These are phyloP conservation scores for Aciculoconidium aculeatum DNA, from an alignment of 805 yeast species.

Conservation along the genomic window DNA sequence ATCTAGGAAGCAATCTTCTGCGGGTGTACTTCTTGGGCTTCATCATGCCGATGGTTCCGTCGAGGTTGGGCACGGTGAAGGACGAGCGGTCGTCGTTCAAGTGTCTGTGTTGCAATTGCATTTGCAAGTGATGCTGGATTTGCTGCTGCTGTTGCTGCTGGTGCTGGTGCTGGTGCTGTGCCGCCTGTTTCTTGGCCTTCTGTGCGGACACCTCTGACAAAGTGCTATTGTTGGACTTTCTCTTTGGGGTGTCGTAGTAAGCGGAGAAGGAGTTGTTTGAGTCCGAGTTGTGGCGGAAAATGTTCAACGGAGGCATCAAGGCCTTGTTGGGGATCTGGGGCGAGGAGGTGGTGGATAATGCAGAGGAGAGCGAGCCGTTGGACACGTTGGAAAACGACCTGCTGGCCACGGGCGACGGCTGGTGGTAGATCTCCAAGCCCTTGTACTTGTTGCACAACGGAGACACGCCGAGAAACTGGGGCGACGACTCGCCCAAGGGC, in stretches of 20 bases:
- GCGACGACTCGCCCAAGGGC: conserved; percentile 9
- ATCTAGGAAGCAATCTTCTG: conserved; percentile 34
- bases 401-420: conserved; percentile 8
- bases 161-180: conserved; percentile 5
- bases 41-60: conserved; percentile 5
- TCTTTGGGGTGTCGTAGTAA: conserved; percentile 12
- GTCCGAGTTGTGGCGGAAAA: conserved; percentile 22
- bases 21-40: conserved; percentile 32
- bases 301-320: conserved; percentile 17
- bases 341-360: conserved; percentile 6
- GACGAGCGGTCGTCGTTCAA: conserved; percentile 5
- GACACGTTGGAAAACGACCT: conserved; percentile 12
- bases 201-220: conserved; percentile 9
- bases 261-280: conserved; percentile 6
- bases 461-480: conserved; percentile 12
- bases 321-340: conserved; percentile 6
- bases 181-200: conserved; percentile 7
- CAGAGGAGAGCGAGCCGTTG: conserved; percentile 8
- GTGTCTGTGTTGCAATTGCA: conserved; percentile 5
- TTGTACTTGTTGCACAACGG: conserved; percentile 18
- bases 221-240: no score
- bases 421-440: conserved; percentile 13
- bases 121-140: conserved; percentile 6
- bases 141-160: conserved; percentile 1
- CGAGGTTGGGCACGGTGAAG: conserved; percentile 2